A percentile compares a stretch with the other conserved stretches of the same genome.
Conservation (phyloP, 495 filamentous ascomycete species). For the Symbiotaphrina buchneri region DNA sequence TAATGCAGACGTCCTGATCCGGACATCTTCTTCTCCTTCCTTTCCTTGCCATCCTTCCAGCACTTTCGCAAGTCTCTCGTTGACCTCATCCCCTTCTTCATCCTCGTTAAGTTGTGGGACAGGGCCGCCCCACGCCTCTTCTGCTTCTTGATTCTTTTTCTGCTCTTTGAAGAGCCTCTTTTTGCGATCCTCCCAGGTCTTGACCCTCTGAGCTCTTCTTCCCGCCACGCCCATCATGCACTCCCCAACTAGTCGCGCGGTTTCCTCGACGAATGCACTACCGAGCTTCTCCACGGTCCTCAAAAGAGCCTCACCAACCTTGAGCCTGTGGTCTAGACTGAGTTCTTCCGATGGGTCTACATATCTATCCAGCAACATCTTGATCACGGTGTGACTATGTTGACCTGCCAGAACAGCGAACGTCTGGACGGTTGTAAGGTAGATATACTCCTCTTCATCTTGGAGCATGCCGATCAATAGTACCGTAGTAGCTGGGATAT, state of each 20-base stretch:
- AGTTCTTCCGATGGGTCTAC: conserved; percentile 34
- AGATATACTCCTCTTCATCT: conserved; percentile 54
- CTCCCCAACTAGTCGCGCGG: conserved; percentile 29
- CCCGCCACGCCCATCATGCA: conserved; percentile 44
- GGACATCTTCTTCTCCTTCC: conserved; percentile 47
- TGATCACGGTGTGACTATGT: conserved; percentile 41
- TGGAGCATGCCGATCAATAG: conserved; percentile 43
- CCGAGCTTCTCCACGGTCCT: conserved; percentile 45
- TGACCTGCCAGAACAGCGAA: conserved; percentile 38
- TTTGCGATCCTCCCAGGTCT: conserved; percentile 28
- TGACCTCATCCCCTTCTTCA: conserved; percentile 17
- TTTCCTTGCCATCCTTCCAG: conserved; percentile 53
- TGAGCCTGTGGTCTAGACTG: conserved; percentile 40
- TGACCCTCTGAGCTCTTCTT: conserved; percentile 29
- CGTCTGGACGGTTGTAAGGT: conserved; percentile 44
- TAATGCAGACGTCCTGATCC: conserved; percentile 56
- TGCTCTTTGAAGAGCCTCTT: conserved; percentile 23
- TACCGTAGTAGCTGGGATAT: conserved; percentile 42
- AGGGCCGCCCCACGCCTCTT: conserved; percentile 28
- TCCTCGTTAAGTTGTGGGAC: conserved; percentile 12
- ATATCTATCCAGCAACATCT: conserved; percentile 46
- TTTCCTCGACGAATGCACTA: conserved; percentile 33
- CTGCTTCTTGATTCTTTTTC: conserved; percentile 17
- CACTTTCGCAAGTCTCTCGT: conserved; percentile 27
- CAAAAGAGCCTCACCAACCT: conserved; percentile 50